A percentile compares a stretch with the other conserved stretches of the same genome.
Conservation (phyloP, 495 filamentous ascomycete genomes). For the Hypoxylon subgilvum region DNA sequence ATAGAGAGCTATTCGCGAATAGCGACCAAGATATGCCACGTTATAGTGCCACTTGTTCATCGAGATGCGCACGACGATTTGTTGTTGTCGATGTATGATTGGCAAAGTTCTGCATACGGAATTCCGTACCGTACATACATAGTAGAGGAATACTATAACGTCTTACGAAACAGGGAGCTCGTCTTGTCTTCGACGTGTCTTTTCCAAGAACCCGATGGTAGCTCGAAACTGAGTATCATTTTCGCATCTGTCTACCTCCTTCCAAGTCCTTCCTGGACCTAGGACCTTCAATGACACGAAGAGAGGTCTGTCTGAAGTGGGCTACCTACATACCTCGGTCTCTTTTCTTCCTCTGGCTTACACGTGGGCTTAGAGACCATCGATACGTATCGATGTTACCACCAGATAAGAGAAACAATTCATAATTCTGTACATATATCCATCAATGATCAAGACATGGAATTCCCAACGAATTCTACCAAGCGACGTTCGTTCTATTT, state of each 20-base stretch:
- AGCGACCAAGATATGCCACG: constrained; percentile 26
- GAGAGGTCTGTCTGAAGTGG: constrained; percentile 9
- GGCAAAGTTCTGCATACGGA: constrained; percentile 15
- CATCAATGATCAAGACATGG: too few relatives aligned
- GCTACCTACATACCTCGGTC: constrained; percentile 13
- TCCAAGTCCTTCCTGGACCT: too few relatives aligned
- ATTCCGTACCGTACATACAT: constrained; percentile 1
- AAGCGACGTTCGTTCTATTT: constrained; percentile 4
- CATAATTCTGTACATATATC: too few relatives aligned
- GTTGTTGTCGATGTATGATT: constrained; percentile 21
- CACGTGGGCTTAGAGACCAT: neutral
- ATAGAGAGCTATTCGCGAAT: constrained; percentile 30
- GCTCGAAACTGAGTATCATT: constrained; percentile 15
- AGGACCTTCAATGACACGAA: neutral
- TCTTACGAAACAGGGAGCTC: constrained; percentile 18
- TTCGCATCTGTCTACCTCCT: neutral
- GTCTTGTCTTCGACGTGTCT: constrained; percentile 10
- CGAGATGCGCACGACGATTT: constrained; percentile 15
- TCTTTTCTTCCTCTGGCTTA: constrained; percentile 7
- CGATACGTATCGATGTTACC: too few relatives aligned
- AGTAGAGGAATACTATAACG: constrained; percentile 2
- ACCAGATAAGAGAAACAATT: neutral
- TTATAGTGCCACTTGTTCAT: constrained; percentile 36
- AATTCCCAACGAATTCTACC: constrained; percentile 1
- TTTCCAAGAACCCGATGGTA: constrained; percentile 14